These are phyloP conservation scores for Larix kaempferi DNA, from an alignment of 75 land plant species.

Conservation along the genomic window DNA sequence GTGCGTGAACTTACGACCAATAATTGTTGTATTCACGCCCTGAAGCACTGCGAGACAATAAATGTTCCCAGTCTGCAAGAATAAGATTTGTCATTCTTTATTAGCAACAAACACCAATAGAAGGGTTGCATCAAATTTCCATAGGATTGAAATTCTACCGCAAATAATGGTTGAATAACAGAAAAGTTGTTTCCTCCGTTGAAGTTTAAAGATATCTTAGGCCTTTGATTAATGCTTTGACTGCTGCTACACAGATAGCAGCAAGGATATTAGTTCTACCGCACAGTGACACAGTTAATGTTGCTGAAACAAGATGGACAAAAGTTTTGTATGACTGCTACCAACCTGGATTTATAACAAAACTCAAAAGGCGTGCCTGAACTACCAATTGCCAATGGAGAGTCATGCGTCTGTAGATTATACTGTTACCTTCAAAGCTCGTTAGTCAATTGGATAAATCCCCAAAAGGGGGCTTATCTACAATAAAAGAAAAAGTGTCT, in stretches of 20 bases:
- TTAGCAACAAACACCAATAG: not conserved
- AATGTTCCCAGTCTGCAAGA: not conserved
- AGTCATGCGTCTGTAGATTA: constrained; percentile 32
- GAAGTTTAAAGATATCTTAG: constrained; percentile 38
- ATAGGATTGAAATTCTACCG: constrained; percentile 18
- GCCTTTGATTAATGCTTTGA: constrained; percentile 25
- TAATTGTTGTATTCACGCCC: not conserved
- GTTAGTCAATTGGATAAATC: not conserved
- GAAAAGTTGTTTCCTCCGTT: constrained; percentile 41
- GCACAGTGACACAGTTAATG: not conserved
- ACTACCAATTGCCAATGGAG: constrained; percentile 9
- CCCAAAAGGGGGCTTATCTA: constrained; percentile 30
- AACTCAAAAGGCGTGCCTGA: constrained; percentile 55
- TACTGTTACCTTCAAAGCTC: constrained; percentile 26
- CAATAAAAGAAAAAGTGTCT: not conserved
- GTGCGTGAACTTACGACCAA: constrained; percentile 9
- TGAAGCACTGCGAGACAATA: constrained; percentile 9
- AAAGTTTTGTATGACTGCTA: not conserved
- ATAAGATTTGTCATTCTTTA: not conserved
- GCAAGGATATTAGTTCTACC: constrained; percentile 6
- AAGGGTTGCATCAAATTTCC: not conserved
- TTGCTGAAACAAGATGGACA: not conserved
- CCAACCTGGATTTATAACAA: constrained; percentile 60
- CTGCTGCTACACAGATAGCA: constrained; percentile 30
- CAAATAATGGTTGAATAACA: constrained; percentile 45